A percentile compares a stretch with the other conserved stretches of the same genome.
phyloP scores from a whole-genome alignment of 2,329 filamentous ascomycete species.

The Diaporthe citriasiana region DNA sequence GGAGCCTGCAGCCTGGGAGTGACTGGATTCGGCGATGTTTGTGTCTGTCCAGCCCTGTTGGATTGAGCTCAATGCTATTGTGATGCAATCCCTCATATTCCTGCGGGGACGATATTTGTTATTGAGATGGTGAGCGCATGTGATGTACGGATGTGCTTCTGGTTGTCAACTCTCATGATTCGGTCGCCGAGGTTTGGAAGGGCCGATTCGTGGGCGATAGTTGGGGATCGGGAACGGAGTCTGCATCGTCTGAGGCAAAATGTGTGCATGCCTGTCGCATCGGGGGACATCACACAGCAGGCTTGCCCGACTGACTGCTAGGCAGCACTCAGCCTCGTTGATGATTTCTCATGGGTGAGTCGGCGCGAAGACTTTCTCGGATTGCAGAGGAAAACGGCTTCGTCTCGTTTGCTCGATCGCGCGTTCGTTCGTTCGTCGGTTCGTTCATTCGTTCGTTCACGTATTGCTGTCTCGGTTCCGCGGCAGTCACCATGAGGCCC shows the following conservation, averaged over 20 bases:
- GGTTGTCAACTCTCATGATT: background rate
- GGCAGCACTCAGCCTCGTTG: slow-evolving; percentile 23
- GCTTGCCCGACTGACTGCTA: slow-evolving; percentile 8
- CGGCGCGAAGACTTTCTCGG: background rate
- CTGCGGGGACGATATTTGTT: background rate
- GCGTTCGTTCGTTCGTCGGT: background rate
- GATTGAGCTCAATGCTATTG: background rate
- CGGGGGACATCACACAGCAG: background rate
- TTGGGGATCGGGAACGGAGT: slow-evolving; percentile 19
- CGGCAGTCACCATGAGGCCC: background rate
- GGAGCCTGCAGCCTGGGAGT: background rate
- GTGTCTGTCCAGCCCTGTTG: slow-evolving; percentile 2
- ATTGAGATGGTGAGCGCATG: background rate
- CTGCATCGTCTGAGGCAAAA: slow-evolving; percentile 25
- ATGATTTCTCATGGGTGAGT: background rate
- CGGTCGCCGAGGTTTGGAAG: slow-evolving; percentile 12
- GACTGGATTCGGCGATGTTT: background rate
- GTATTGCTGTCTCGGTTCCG: slow-evolving; percentile 3
- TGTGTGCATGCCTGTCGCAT: background rate
- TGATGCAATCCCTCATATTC: background rate
- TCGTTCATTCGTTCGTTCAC: background rate
- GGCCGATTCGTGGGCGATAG: slow-evolving; percentile 35
- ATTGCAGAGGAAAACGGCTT: background rate
- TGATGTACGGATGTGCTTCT: background rate
- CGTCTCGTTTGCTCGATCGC: background rate